Base-by-base conservation (phyloP, 1,284 basidiomycete genomes). In the Ganoderma meredithae region DNA sequence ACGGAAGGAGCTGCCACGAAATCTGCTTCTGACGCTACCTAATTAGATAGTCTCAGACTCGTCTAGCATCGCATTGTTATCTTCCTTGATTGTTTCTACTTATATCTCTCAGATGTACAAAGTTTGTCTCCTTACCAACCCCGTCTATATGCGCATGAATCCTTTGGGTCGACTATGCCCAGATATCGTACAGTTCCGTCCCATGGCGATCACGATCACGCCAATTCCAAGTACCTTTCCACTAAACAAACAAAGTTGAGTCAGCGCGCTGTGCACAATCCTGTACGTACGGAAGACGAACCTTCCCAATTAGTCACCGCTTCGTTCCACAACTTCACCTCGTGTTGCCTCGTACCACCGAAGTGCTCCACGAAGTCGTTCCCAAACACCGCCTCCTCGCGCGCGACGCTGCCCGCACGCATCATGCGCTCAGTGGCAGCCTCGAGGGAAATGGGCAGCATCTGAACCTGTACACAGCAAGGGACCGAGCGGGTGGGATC, bases 221-320 rank as follows among this genome's bases (percentile, higher is more conserved):
- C 92, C 62, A 95, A 84, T 74, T 96, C 95, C 36, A 96, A 83
- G 78, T 96, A 96, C 71, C 95, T 86, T 76, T 94, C 93, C 74
- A 96, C 95, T 95, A 72, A 3, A 63, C 65, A 15, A 47, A 13
- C 39, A 59, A 7, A 36, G 13, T 27, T 66, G 1, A 12, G 55
- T 58, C 60, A 66, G 43, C 22, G 31, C 36, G 64, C 52, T 15
- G 27, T 27, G 44, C 41, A 60, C 33, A 33, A 33, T 39, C 0
- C 25, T 22, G 22, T 39, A 36, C 6, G n/a, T 27, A 65, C 1
- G 22, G 52, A 36, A 53, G 25, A 31, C 22, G 75, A 75, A 95
- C 95, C 89, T 88, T 98, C 96, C 96, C 96, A 98, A 78, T 89
- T 92, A 3, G 96, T 98, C 36, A 98, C 95, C 5, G 96, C 94